phyloP scores from a whole-genome alignment of 768 basidiomycete genomes.

The Rhodocollybia butyracea region DNA sequence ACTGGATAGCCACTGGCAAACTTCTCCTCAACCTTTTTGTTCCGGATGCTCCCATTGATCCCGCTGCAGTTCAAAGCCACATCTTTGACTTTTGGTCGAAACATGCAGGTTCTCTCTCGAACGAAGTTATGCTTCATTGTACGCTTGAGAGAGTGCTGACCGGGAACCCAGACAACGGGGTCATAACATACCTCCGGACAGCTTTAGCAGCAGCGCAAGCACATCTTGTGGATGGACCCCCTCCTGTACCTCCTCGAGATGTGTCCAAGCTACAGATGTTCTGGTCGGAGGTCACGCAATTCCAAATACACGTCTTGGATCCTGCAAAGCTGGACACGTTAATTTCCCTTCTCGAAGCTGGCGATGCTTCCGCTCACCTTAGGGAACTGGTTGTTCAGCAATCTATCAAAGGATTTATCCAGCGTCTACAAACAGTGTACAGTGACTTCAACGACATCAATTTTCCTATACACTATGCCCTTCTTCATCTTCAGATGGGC shows the following conservation, averaged over 20 bases:
- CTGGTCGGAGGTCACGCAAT: conserved; percentile 78
- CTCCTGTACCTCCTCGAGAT: conserved; percentile 34
- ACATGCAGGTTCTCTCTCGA: conserved; percentile 36
- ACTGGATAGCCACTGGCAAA: conserved; percentile 61
- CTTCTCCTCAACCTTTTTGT: conserved; percentile 70
- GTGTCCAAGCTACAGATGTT: conserved; percentile 54
- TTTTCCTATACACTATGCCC: conserved; percentile 60
- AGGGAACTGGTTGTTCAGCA: conserved; percentile 77
- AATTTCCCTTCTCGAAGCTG: conserved; percentile 28
- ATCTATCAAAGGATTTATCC: conserved; percentile 73
- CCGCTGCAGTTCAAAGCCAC: conserved; percentile 61
- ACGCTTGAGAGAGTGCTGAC: conserved; percentile 51
- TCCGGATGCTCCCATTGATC: conserved; percentile 85
- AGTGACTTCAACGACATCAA: conserved; percentile 69
- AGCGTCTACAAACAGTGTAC: conserved; percentile 68
- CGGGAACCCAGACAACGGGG: conserved; percentile 53
- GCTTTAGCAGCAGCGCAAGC: conserved; percentile 26
- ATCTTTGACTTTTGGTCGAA: conserved; percentile 39
- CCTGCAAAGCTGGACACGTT: conserved; percentile 50
- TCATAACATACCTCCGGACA: conserved; percentile 41
- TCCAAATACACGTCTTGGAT: conserved; percentile 56
- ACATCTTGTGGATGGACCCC: conserved; percentile 23
- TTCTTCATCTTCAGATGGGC: conserved; percentile 69
- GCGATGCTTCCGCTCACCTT: conserved; percentile 34
- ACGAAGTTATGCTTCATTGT: conserved; percentile 52